Conservation (phyloP, 768 basidiomycete genomes). For the Trametes cingulata region DNA sequence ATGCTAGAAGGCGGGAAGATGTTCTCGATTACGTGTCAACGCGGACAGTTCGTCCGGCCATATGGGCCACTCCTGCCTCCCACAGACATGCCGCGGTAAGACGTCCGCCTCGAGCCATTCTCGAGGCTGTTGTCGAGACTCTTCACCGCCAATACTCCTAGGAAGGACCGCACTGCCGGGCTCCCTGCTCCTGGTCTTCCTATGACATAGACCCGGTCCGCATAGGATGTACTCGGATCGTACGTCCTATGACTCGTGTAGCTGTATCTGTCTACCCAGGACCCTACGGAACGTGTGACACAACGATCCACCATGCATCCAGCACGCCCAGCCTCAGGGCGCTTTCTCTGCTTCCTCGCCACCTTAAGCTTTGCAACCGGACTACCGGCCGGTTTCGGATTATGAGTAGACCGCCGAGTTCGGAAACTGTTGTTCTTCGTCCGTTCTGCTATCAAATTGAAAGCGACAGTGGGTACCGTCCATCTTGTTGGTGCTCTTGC, state of each 20-base stretch:
- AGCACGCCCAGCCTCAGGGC: constrained; percentile 10
- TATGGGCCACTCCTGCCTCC: constrained; percentile 3
- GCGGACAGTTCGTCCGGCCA: background rate
- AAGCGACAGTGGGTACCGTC: background rate
- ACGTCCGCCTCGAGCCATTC: constrained; percentile 9
- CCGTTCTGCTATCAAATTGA: background rate
- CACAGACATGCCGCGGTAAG: constrained; percentile 16
- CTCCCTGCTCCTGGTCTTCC: constrained; percentile 1
- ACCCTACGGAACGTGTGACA: background rate
- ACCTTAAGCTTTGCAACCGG: constrained; percentile 11
- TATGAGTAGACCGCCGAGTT: background rate
- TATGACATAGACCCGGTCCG: background rate
- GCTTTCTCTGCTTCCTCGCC: background rate
- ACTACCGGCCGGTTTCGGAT: constrained; percentile 2
- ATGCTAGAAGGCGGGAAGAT: constrained; percentile 6
- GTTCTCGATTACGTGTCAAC: constrained; percentile 16
- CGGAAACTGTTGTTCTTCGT: background rate
- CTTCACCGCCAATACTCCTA: constrained; percentile 11
- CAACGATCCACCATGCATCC: constrained; percentile 12
- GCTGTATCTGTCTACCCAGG: background rate
- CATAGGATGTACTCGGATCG: constrained; percentile 1
- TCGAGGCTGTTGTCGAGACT: background rate
- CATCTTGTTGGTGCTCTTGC: no score
- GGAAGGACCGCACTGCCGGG: constrained; percentile 10
- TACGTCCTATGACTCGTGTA: constrained; percentile 8